Evolutionary conservation across 805 yeast species (phyloP).

Genomic region (Candida vaughaniae): DNA sequence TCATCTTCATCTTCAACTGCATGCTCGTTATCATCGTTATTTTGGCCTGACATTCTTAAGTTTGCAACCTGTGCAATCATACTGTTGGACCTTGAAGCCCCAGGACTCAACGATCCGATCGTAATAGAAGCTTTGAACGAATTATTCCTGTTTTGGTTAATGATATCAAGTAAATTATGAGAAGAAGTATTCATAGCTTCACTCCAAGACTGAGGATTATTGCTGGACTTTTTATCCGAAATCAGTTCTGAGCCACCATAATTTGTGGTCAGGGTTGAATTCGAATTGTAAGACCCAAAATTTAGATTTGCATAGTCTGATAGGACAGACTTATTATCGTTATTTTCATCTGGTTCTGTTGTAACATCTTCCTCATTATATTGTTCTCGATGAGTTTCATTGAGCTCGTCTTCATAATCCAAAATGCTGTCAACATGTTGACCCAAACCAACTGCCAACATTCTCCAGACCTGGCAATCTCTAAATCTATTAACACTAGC

Average conservation of each 20-base stretch:
- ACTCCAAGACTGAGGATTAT: conserved; percentile 7
- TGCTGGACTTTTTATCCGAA: conserved; percentile 9
- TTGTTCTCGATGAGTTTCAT: neutral
- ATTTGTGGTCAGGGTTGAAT: conserved; percentile 40
- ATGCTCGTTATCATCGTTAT: conserved; percentile 19
- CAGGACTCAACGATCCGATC: conserved; percentile 18
- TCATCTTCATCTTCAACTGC: conserved; percentile 25
- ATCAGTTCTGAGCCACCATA: conserved; percentile 24
- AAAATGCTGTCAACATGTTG: conserved; percentile 15
- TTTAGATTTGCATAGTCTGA: conserved; percentile 37
- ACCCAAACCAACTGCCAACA: conserved; percentile 50
- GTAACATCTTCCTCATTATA: conserved; percentile 1
- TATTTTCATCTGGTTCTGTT: conserved; percentile 2
- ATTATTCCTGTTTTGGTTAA: conserved; percentile 20
- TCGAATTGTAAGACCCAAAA: conserved; percentile 42
- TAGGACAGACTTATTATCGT: conserved; percentile 25
- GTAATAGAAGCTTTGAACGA: conserved; percentile 15
- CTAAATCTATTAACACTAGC: conserved; percentile 48
- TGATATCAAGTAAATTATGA: conserved; percentile 21
- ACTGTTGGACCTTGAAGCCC: conserved; percentile 13
- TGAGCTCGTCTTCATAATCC: neutral
- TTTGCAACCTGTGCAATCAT: conserved; percentile 11
- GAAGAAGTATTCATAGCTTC: conserved; percentile 18
- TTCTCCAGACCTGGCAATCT: conserved; percentile 64
- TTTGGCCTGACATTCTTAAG: neutral